Evolutionary conservation across 208 protist species (phyloP).

Genomic region (Leptomonas pyrrhocoris): DNA sequence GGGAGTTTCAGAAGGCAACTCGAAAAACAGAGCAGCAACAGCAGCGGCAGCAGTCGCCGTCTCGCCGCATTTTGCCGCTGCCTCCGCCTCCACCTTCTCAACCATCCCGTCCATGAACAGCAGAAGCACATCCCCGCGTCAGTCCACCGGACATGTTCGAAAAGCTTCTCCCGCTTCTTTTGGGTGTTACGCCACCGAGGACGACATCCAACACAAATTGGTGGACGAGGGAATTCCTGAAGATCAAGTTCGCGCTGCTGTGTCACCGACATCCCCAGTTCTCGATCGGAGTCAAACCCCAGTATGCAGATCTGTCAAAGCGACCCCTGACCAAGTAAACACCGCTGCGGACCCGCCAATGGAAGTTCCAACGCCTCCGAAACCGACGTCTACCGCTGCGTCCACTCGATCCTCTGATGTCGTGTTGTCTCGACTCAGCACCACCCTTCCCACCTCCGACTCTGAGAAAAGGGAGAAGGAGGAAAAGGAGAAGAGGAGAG

Average conservation of each 20-base stretch:
- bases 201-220: not conserved
- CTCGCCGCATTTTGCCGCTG: not conserved
- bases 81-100: not conserved
- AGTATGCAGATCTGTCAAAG: not conserved
- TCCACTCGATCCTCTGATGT: not conserved
- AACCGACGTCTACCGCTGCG: not conserved
- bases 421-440: not conserved
- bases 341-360: not conserved
- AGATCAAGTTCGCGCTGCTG: not conserved
- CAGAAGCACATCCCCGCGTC: not conserved
- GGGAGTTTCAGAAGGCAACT: not conserved
- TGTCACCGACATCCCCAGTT: not conserved
- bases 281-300: not conserved
- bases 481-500: not conserved
- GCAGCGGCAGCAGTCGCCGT: not conserved
- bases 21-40: not conserved
- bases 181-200: constrained; percentile 3
- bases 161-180: not conserved
- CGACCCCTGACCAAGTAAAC: not conserved
- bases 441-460: not conserved
- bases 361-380: not conserved
- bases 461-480: not conserved
- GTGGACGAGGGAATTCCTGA: constrained; percentile 9
- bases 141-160: not conserved
- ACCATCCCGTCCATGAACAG: not conserved